These are phyloP conservation scores for Globisporangium irregulare DNA, from an alignment of 352 stramenopile genomes.

Conservation along the genomic window DNA sequence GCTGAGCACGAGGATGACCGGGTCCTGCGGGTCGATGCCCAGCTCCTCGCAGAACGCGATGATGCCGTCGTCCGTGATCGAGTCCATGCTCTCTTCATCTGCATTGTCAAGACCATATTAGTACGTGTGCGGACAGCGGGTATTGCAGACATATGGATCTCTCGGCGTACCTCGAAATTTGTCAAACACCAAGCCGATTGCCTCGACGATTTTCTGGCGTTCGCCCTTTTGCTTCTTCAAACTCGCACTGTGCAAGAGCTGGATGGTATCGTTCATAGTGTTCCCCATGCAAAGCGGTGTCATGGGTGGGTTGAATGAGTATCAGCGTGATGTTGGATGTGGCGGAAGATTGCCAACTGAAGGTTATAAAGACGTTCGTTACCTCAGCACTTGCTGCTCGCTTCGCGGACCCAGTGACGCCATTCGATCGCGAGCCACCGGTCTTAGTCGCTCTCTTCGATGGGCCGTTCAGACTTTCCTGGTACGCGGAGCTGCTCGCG, in stretches of 20 bases:
- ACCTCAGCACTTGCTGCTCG: slow-evolving; percentile 27
- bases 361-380: neutral
- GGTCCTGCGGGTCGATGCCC: slow-evolving; percentile 71
- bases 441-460: slow-evolving; percentile 29
- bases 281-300: neutral
- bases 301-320: neutral
- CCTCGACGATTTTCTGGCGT: slow-evolving; percentile 26
- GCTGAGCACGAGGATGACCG: slow-evolving; percentile 76
- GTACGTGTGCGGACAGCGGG: neutral
- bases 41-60: slow-evolving; percentile 66
- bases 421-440: slow-evolving; percentile 11
- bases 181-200: slow-evolving; percentile 60
- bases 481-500: slow-evolving; percentile 49
- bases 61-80: slow-evolving; percentile 84
- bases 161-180: slow-evolving; percentile 47
- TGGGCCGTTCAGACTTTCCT: slow-evolving; percentile 20
- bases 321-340: neutral
- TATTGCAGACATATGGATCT: too few relatives aligned
- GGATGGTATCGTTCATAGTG: neutral
- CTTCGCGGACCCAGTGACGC: slow-evolving; percentile 31
- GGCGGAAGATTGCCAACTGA: too few relatives aligned
- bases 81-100: slow-evolving; percentile 61
- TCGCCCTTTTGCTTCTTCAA: slow-evolving; percentile 60
- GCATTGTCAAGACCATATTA: neutral
- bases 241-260: slow-evolving; percentile 13